A percentile compares a stretch with the other conserved stretches of the same genome.
These are phyloP conservation scores for Trichocomaceae sp. DNA, from an alignment of 2,329 filamentous ascomycete species.

Conservation along the genomic window DNA sequence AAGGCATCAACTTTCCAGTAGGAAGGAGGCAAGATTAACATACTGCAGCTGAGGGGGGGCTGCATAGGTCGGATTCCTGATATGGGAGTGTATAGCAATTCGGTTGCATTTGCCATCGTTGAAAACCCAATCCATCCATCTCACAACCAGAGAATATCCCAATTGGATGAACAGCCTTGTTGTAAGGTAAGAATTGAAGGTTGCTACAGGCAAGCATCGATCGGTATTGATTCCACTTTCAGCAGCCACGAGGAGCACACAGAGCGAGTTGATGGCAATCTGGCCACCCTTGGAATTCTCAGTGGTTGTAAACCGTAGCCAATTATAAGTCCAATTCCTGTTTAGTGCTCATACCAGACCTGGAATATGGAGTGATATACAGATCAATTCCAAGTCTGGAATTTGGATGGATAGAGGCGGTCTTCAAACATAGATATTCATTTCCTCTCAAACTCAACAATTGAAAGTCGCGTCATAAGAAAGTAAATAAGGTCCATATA, in stretches of 20 bases:
- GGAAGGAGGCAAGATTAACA: conserved; percentile 5
- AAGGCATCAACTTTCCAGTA: background rate
- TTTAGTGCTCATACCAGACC: background rate
- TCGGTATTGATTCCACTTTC: conserved; percentile 4
- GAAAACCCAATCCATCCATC: conserved; percentile 26
- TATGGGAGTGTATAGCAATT: conserved; percentile 27
- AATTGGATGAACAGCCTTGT: background rate
- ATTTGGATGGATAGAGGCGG: background rate
- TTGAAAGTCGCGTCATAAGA: conserved; percentile 6
- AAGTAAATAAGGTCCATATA: conserved; percentile 2
- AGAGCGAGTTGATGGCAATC: background rate
- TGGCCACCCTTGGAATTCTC: background rate
- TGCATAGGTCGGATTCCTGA: conserved; percentile 26
- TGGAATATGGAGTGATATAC: background rate
- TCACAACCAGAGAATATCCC: conserved; percentile 11
- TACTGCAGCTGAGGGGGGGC: conserved; percentile 25
- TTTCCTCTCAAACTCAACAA: conserved; percentile 1
- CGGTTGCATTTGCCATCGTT: conserved; percentile 27
- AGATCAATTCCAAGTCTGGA: background rate
- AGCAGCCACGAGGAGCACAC: background rate
- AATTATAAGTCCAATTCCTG: background rate
- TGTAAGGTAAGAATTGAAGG: conserved; percentile 1
- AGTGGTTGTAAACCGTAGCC: background rate
- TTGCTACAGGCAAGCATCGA: conserved; percentile 8
- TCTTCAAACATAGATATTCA: background rate